Evolutionary conservation across 2,329 filamentous ascomycete species (phyloP), one percentile per base, ranked within the genome.

Genomic region (Metarhizium album): DNA sequence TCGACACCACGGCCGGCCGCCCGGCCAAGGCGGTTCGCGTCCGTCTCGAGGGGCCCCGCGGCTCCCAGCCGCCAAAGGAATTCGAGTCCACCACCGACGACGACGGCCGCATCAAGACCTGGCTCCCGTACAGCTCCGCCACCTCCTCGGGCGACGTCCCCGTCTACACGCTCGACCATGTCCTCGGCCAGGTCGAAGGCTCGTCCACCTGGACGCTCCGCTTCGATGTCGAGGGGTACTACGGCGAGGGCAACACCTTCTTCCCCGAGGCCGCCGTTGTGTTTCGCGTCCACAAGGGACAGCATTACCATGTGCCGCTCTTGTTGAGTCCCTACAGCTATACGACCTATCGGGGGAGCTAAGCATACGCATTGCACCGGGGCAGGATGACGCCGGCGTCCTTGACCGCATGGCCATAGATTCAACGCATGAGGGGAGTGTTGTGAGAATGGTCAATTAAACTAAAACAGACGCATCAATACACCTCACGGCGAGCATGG

Each of bases 271-370:
- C 78, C 18, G 67, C 68, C 16, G 72, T 83, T 38, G 70, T 73
- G 1, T 80, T 80, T 54, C 68, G 70, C 46, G 75, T 82, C 22
- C 62, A 69, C 11, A 67, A 71, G 60, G 75, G 74, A 22, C 81
- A 87, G 73, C 81, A 85, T 62, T 91, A 87, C 62, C 87, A 93
- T 70, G 86, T 93, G 3, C 87, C 87, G 43, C 67, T 93, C 62
- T 63, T 93, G 65, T 65, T 91, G 69, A 82, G 84, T 56, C 87
- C 87, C 29, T 90, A 83, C 69, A 86, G 84, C 64, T 93, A 89
- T 69, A 86, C 84, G 40, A 91, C 87, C 9, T 93, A 93, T 68
- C 73, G 87, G 46, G 87, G 87, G 16, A 87, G 83, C 64, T 89
- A 70, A 71, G 58, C 3, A n/a, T 16, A 18, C 6, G 13, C 35